Evolutionary conservation across 257 asterid species (phyloP).

Genomic region (Salvia hispanica): DNA sequence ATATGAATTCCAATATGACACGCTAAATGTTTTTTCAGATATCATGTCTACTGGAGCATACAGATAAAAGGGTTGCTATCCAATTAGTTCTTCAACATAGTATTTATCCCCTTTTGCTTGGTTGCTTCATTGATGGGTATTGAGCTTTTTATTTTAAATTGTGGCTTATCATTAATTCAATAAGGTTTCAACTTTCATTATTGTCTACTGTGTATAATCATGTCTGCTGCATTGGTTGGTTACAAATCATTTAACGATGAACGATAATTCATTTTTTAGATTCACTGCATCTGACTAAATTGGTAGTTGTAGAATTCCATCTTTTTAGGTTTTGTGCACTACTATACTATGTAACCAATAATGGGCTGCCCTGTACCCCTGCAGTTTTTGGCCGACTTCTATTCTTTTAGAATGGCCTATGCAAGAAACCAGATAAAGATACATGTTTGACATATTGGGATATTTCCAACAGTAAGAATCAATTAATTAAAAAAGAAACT

Average conservation of each 20-base stretch:
- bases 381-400: no score
- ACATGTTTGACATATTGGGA: no score
- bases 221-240: slow-evolving; percentile 7
- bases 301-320: neutral
- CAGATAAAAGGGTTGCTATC: slow-evolving; percentile 55
- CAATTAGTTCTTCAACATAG: slow-evolving; percentile 56
- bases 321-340: neutral
- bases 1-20: slow-evolving; percentile 22
- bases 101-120: slow-evolving; percentile 73
- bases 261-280: neutral
- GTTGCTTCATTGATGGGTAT: slow-evolving; percentile 88
- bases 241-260: neutral
- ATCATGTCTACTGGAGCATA: slow-evolving; percentile 62
- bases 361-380: no score
- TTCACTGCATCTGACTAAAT: no score
- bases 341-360: neutral
- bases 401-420: no score
- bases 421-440: no score
- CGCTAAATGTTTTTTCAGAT: slow-evolving; percentile 51
- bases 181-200: neutral
- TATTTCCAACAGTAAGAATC: no score
- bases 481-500: no score
- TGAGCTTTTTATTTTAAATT: slow-evolving; percentile 14
- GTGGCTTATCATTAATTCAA: neutral
- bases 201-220: neutral